Evolutionary conservation across 306 rosid genomes (phyloP), one percentile per base, ranked within the genome.

Genomic region (Cicer chorassanicum): DNA sequence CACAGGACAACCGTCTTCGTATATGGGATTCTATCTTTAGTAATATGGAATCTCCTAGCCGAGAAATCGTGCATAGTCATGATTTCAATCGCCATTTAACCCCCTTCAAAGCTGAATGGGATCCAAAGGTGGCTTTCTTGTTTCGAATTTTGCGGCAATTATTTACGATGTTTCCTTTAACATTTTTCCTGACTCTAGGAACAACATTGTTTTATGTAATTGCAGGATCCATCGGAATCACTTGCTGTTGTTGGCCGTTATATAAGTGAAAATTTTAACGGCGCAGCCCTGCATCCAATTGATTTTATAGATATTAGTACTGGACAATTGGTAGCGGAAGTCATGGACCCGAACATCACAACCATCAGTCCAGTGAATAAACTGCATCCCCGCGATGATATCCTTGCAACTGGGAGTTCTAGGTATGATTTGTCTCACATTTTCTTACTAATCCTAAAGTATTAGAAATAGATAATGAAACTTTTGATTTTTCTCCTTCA

Each of bases 61-160:
- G 97, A 81, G 97, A 93, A 85, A 93, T 93, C 76, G 98, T 93
- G 41, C 98, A 93, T 57, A 93, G 96, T 82, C 93, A 93, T 68
- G 97, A 93, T 77, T 93, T 93, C 74, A 91, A 86, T 83, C 86
- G 97, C 34, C 86, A 93, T 81, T 81, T 93, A 83, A 93, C 98
- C 51, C 92, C 98, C 65, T 93, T 93, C 57, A 92, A 86, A 83
- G 98, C 96, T 41, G 97, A 93, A 85, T 93, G 98, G 98, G 98
- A 93, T 84, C 96, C 98, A 77, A 93, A 89, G 98, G 97, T 93
- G 16, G 64, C 48, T 1, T 76, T 62, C 64, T 72, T 29, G 39
- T 49, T 67, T 43, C 51, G 55, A 68, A 68, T 51, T 39, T 40
- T 40, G 44, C 66, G 2, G 42, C 14, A 5, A 41, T 55, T 59